Base-by-base conservation (phyloP, 139 green algal species). In the Klebsormidium nitens region DNA sequence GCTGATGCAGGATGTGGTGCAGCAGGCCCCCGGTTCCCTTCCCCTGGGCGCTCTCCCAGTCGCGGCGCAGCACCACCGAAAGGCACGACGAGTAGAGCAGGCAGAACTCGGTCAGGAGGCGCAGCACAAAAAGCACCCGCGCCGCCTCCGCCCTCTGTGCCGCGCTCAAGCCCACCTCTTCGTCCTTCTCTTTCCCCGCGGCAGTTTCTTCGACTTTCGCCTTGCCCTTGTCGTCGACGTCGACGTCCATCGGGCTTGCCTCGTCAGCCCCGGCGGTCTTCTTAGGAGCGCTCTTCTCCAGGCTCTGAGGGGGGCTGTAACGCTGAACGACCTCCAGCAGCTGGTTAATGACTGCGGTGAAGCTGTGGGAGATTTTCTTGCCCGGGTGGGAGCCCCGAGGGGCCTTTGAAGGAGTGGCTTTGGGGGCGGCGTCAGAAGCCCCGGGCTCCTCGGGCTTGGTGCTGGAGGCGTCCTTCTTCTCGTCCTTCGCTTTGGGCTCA, bases 81-180 rank as follows among this genome's bases (percentile, higher is more conserved):
- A 91, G 81, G 14, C 81, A 84, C 36, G 86, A 69, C 38, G 73
- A 75, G 82, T 91, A 93, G 58, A 92, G 75, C 17, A 95, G 83
- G 3, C 77, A 84, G 74, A 92, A 89, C 35, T 95, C 91, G 1
- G 86, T 87, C n/a, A 96, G 87, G 70, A 92, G 81, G 55, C 81
- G 79, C 26, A 95, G 78, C 17, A 84, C 78, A 23, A 81, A 50
- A 11, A 66, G 34, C 28, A 67, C 42, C 11, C 62, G 66, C 52
- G 90, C 47, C 79, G 67, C 49, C 14, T 64, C 49, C 32, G 58
- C 69, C 5, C 63, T 36, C 29, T 49, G 64, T 3, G 59, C 62
- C n/a, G 61, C 69, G 19, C 46, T 63, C 46, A 23, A 31, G 46
- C 28, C 50, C 56, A 14, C 56, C 4, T 8, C 23, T 59, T 17